phyloP scores from a whole-genome alignment of 345 rosid species.

The Populus davidiana region DNA sequence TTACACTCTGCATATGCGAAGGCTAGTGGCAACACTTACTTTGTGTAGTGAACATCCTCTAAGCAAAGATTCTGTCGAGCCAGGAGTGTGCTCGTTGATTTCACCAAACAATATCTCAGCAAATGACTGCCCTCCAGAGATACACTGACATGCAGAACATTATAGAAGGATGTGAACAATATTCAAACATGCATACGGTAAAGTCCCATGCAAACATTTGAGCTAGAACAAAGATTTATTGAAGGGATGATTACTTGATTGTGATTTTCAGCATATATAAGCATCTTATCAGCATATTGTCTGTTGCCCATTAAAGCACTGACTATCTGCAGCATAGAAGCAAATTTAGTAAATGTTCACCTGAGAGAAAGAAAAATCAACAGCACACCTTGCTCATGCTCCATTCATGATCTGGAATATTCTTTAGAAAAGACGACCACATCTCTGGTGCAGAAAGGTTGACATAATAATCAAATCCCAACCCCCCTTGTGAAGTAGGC shows the following conservation, averaged over 20 bases:
- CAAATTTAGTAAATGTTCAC: neutral
- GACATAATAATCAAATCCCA: slow-evolving; percentile 89
- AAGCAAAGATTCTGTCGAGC: slow-evolving; percentile 41
- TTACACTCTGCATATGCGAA: too few species aligned
- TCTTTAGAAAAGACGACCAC: slow-evolving; percentile 82
- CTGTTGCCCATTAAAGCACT: slow-evolving; percentile 64
- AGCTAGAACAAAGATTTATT: slow-evolving; percentile 16
- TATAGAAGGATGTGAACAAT: slow-evolving; percentile 8
- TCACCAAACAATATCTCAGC: slow-evolving; percentile 81
- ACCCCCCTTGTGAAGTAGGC: slow-evolving; percentile 90
- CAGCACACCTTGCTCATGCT: slow-evolving; percentile 82
- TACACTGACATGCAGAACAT: slow-evolving; percentile 51
- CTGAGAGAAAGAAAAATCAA: neutral
- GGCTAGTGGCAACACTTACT: slow-evolving; percentile 34
- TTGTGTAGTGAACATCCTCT: slow-evolving; percentile 72
- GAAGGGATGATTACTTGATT: slow-evolving; percentile 59
- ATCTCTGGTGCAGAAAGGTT: slow-evolving; percentile 85
- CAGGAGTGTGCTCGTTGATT: slow-evolving; percentile 46
- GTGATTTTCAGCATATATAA: slow-evolving; percentile 75
- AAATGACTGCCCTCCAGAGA: slow-evolving; percentile 90
- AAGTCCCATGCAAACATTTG: neutral
- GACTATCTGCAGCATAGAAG: slow-evolving; percentile 55
- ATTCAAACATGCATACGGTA: slow-evolving; percentile 12
- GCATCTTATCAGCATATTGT: slow-evolving; percentile 76
- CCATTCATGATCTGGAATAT: slow-evolving; percentile 72